These are phyloP conservation scores for Vitis labrusca DNA, from an alignment of 164 flowering plant species.

Conservation along the genomic window DNA sequence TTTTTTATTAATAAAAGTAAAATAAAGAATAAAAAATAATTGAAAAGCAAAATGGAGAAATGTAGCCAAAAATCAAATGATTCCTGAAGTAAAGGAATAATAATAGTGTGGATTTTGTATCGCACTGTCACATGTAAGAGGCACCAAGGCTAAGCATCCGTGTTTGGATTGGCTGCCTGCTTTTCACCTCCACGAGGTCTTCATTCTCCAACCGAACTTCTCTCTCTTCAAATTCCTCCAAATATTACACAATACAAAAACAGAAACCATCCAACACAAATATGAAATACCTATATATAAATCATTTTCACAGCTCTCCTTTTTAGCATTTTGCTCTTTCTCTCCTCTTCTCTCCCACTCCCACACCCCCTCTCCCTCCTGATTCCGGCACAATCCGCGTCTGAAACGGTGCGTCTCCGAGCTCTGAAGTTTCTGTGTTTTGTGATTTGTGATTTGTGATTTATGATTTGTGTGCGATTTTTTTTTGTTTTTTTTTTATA, in stretches of 20 bases:
- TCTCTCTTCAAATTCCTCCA: background rate
- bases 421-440: background rate
- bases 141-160: background rate
- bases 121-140: background rate
- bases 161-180: background rate
- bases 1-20: too few species aligned
- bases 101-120: background rate
- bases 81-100: too few species aligned
- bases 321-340: too few species aligned
- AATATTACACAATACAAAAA: background rate
- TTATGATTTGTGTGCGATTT: background rate
- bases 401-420: too few species aligned
- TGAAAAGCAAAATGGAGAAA: too few species aligned
- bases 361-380: too few species aligned
- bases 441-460: background rate
- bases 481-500: background rate
- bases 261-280: background rate
- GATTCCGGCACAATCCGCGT: too few species aligned
- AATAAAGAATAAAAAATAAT: too few species aligned
- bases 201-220: constrained; percentile 8
- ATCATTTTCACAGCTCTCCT: too few species aligned
- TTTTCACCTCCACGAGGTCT: constrained; percentile 1
- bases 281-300: background rate
- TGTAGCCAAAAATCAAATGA: too few species aligned
- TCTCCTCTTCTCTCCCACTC: too few species aligned